Percentiles rank a stretch among this genome's conserved stretches.
phyloP scores from a whole-genome alignment of 1,139 yeast species.

The Scheffersomyces lignicola region DNA sequence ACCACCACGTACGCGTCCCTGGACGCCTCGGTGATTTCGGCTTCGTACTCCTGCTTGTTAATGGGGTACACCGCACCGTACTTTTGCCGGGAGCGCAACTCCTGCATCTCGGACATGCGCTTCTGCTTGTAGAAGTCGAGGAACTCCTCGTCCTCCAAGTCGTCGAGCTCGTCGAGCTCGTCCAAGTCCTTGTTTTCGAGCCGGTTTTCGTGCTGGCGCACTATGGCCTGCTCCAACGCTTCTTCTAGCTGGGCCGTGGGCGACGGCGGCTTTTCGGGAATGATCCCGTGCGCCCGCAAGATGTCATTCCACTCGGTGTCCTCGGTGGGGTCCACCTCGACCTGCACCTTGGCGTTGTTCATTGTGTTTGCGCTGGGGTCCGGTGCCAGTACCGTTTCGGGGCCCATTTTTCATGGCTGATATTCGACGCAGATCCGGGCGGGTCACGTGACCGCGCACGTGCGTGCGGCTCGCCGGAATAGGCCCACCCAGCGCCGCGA shows the following conservation, averaged over 20 bases:
- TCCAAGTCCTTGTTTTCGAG: conserved; percentile 73
- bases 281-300: conserved; percentile 81
- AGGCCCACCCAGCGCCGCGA: too few relatives aligned
- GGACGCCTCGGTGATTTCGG: conserved; percentile 83
- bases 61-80: conserved; percentile 79
- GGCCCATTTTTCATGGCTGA: too few relatives aligned
- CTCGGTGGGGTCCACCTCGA: conserved; percentile 91
- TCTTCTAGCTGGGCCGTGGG: conserved; percentile 86
- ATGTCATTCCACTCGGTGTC: conserved; percentile 99
- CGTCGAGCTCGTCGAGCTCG: conserved; percentile 80
- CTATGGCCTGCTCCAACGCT: conserved; percentile 80
- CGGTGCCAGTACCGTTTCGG: neutral
- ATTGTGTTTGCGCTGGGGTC: conserved; percentile 1
- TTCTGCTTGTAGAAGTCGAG: conserved; percentile 71
- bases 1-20: conserved; percentile 61
- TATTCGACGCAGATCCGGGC: neutral
- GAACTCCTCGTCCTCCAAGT: conserved; percentile 76
- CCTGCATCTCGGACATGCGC: conserved; percentile 70
- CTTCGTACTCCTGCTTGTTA: conserved; percentile 82
- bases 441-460: neutral
- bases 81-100: conserved; percentile 58
- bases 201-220: conserved; percentile 70
- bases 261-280: conserved; percentile 89
- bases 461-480: too few relatives aligned
- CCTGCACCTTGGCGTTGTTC: conserved; percentile 47